Percentiles rank a stretch among this genome's conserved stretches.
Evolutionary conservation across 2,329 filamentous ascomycete species (phyloP).

Genomic region (Fusarium musae): DNA sequence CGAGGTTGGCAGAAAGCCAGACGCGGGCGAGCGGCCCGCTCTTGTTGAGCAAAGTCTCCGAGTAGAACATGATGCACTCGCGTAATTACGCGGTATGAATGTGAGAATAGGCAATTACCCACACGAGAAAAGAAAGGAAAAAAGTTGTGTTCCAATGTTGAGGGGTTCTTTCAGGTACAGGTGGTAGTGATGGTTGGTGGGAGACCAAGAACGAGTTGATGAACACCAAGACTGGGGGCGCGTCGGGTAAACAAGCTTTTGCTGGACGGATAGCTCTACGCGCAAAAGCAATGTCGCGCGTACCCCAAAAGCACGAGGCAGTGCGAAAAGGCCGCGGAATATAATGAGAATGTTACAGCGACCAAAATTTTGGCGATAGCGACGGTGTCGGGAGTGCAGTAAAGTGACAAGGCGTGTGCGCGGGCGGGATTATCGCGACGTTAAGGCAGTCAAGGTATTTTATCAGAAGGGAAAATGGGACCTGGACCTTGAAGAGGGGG

Average conservation of each 20-base stretch:
- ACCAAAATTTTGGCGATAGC: conserved; percentile 38
- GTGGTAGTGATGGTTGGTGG: conserved; percentile 21
- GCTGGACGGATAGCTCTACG: conserved; percentile 47
- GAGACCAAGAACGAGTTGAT: conserved; percentile 43
- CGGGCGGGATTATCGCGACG: conserved; percentile 40
- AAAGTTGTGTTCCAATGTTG: conserved; percentile 13
- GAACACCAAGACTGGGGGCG: conserved; percentile 49
- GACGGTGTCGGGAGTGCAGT: conserved; percentile 39
- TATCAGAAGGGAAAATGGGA: conserved; percentile 46
- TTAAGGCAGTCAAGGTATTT: conserved; percentile 35
- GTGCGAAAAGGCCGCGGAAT: conserved; percentile 38
- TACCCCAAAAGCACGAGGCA: conserved; percentile 47
- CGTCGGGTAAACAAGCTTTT: conserved; percentile 50
- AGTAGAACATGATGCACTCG: conserved; percentile 86
- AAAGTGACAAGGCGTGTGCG: conserved; percentile 39
- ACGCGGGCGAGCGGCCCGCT: conserved; percentile 96
- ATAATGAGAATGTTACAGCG: conserved; percentile 38
- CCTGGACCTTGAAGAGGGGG: conserved; percentile 43
- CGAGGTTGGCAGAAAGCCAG: conserved; percentile 97
- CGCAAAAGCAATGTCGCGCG: conserved; percentile 45
- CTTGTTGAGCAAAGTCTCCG: conserved; percentile 94
- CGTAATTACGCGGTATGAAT: conserved; percentile 47
- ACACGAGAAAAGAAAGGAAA: neutral
- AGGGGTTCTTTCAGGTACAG: conserved; percentile 14
- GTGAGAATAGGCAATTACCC: conserved; percentile 26